Conservation (phyloP, 2,329 filamentous ascomycete species). For the Alternaria gaisen region DNA sequence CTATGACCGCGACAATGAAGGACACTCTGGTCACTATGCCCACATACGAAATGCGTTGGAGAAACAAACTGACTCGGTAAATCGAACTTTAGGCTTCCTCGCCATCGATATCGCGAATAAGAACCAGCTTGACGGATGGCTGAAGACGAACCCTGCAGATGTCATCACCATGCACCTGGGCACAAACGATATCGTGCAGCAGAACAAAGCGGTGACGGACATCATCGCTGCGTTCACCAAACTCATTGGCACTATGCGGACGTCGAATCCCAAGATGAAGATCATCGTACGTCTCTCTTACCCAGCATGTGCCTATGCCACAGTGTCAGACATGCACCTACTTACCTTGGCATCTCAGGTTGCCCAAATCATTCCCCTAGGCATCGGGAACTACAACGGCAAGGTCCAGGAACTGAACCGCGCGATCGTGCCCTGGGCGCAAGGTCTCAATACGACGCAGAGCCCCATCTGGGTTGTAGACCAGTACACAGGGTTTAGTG, state of each 20-base stretch:
- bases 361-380: constrained; percentile 54
- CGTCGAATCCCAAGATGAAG: constrained; percentile 54
- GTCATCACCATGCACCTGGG: constrained; percentile 59
- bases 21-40: constrained; percentile 47
- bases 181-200: constrained; percentile 56
- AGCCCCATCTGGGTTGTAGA: constrained; percentile 56
- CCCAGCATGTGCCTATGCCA: neutral
- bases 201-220: constrained; percentile 45
- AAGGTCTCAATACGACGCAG: constrained; percentile 51
- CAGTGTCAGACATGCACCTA: neutral
- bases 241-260: constrained; percentile 48
- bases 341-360: constrained; percentile 38
- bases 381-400: constrained; percentile 44
- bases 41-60: neutral
- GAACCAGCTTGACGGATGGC: constrained; percentile 56
- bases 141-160: constrained; percentile 55
- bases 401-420: constrained; percentile 52
- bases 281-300: constrained; percentile 50
- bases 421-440: constrained; percentile 52
- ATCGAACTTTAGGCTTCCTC: constrained; percentile 43
- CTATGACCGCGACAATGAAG: constrained; percentile 58
- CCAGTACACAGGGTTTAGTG: constrained; percentile 53
- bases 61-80: neutral
- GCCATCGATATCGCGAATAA: constrained; percentile 57
- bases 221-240: constrained; percentile 56